A percentile compares a stretch with the other conserved stretches of the same genome.
Conservation (phyloP, 2,329 filamentous ascomycete genomes). For the Cryphonectria nitschkei region DNA sequence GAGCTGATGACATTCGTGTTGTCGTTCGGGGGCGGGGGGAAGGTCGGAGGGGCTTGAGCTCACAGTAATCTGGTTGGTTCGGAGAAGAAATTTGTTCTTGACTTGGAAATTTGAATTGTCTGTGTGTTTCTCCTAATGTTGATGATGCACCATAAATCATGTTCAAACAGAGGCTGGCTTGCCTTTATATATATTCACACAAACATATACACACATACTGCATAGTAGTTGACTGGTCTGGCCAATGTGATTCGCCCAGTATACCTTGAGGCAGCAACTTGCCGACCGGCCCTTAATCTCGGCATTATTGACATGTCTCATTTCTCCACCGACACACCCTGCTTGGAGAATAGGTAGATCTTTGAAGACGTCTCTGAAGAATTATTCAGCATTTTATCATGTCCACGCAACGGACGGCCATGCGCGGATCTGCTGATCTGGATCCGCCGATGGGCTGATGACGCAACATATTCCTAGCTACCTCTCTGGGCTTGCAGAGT, state of each 20-base stretch:
- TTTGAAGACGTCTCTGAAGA: not conserved
- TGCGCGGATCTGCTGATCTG: not conserved
- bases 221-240: not conserved
- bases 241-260: not conserved
- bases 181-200: not conserved
- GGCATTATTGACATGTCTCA: not conserved
- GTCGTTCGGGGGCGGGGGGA: not conserved
- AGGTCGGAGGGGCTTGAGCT: not conserved
- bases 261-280: not conserved
- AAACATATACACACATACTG: not conserved
- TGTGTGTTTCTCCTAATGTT: not conserved
- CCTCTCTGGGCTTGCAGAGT: not conserved
- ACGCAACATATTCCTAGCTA: not conserved
- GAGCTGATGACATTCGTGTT: not conserved
- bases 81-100: not conserved
- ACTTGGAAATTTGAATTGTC: not conserved
- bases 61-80: not conserved
- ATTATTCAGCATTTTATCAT: not conserved
- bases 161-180: not conserved
- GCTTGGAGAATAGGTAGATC: not conserved
- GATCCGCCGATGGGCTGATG: constrained; percentile 3
- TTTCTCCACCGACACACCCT: not conserved
- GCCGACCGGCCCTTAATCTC: not conserved
- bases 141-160: not conserved
- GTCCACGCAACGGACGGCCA: not conserved